These are phyloP conservation scores for Linnemannia hyalina DNA, from an alignment of 192 early-diverging fungal genomes.

Conservation along the genomic window DNA sequence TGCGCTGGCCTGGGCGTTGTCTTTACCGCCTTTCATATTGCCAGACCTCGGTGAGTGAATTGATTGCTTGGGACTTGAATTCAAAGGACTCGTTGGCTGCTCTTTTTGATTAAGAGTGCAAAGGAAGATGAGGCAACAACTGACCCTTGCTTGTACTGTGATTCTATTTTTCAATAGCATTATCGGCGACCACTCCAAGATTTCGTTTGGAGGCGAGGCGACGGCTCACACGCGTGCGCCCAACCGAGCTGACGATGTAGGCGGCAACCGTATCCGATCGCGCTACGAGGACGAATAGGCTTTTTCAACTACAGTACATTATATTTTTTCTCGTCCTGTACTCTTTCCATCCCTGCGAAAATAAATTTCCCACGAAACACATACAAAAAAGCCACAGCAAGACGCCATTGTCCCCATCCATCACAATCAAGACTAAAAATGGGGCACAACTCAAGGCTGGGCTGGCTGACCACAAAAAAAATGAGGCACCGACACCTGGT, in stretches of 20 bases:
- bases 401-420: not conserved
- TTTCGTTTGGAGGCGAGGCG: slow-evolving; percentile 73
- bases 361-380: slow-evolving; percentile 6
- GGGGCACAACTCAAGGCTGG: not conserved
- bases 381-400: not conserved
- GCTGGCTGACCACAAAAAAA: not conserved
- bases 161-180: slow-evolving; percentile 54
- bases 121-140: not conserved
- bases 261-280: slow-evolving; percentile 51
- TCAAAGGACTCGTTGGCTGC: not conserved
- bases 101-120: no score
- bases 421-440: not conserved
- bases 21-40: slow-evolving; percentile 92
- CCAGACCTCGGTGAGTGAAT: slow-evolving; percentile 82
- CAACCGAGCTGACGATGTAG: slow-evolving; percentile 39
- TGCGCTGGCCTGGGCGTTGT: slow-evolving; percentile 91
- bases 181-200: slow-evolving; percentile 80
- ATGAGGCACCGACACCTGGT: slow-evolving; percentile 2
- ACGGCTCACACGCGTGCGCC: slow-evolving; percentile 42
- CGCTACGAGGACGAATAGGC: slow-evolving; percentile 48
- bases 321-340: not conserved
- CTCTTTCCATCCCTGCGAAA: not conserved
- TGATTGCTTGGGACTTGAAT: not conserved
- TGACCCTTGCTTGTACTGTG: not conserved
- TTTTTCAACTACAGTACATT: not conserved